phyloP scores from a whole-genome alignment of 2,329 filamentous ascomycete genomes.

The Phoma sp. region DNA sequence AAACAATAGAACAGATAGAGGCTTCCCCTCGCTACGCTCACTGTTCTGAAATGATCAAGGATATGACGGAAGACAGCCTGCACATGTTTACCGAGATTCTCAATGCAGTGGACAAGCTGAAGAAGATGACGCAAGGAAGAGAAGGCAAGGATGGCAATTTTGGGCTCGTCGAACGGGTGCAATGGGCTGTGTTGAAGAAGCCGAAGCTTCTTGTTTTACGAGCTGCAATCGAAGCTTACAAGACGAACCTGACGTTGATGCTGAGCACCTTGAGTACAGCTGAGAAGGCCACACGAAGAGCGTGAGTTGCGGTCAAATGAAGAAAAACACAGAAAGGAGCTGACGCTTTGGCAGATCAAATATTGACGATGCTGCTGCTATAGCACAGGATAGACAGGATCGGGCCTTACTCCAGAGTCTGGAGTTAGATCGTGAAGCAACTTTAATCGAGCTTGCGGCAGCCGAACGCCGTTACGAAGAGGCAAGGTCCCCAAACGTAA shows the following conservation, averaged over 20 bases:
- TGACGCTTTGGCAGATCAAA: neutral
- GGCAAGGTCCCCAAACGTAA: neutral
- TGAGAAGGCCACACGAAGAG: slow-evolving; percentile 23
- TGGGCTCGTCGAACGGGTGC: slow-evolving; percentile 16
- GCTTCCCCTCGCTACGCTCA: slow-evolving; percentile 20
- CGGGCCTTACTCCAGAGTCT: slow-evolving; percentile 20
- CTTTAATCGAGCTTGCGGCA: slow-evolving; percentile 23
- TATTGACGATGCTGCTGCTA: neutral
- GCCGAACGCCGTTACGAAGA: slow-evolving; percentile 16
- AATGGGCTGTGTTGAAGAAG: slow-evolving; percentile 30
- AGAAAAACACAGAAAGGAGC: neutral
- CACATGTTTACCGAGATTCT: slow-evolving; percentile 33
- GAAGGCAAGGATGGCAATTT: slow-evolving; percentile 24
- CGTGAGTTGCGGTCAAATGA: neutral
- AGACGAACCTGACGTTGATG: slow-evolving; percentile 29
- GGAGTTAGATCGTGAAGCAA: slow-evolving; percentile 21
- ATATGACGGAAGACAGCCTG: slow-evolving; percentile 25
- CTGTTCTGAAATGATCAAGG: slow-evolving; percentile 15
- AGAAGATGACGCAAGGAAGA: slow-evolving; percentile 21
- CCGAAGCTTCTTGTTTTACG: slow-evolving; percentile 24
- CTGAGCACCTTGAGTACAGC: slow-evolving; percentile 28
- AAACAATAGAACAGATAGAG: slow-evolving; percentile 22
- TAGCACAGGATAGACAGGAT: slow-evolving; percentile 22
- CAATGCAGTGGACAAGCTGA: slow-evolving; percentile 15
- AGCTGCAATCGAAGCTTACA: slow-evolving; percentile 30